Conservation (phyloP, 768 basidiomycete species). For the Hygrophoropsis aurantiaca region DNA sequence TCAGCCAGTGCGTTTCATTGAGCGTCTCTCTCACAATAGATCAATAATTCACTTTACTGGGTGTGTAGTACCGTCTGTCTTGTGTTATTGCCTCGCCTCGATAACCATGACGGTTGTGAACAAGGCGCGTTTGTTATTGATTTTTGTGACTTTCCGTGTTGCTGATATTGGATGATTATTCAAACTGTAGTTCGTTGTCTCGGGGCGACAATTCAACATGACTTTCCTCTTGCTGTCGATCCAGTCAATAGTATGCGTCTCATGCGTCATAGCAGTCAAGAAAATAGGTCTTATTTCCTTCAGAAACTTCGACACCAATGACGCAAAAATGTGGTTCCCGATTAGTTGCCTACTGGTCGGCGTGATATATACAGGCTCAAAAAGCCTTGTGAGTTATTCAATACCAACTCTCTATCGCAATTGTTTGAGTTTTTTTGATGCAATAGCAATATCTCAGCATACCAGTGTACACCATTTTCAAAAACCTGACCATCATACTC, state of each 20-base stretch:
- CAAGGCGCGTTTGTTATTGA: slow-evolving; percentile 53
- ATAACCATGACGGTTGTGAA: slow-evolving; percentile 98
- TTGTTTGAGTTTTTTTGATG: neutral
- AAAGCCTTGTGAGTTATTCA: slow-evolving; percentile 77
- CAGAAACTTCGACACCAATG: slow-evolving; percentile 75
- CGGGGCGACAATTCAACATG: slow-evolving; percentile 92
- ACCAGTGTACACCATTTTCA: slow-evolving; percentile 99
- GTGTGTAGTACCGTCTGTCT: slow-evolving; percentile 70
- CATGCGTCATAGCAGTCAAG: slow-evolving; percentile 75
- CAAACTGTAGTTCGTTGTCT: slow-evolving; percentile 80
- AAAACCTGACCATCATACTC: slow-evolving; percentile 98
- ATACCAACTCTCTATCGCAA: neutral
- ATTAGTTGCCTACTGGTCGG: slow-evolving; percentile 88
- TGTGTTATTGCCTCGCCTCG: slow-evolving; percentile 88
- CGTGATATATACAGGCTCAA: slow-evolving; percentile 98
- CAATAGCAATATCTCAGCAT: slow-evolving; percentile 92
- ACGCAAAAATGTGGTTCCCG: slow-evolving; percentile 93
- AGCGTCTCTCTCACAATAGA: neutral
- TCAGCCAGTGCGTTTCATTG: slow-evolving; percentile 18
- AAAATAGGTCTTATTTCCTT: slow-evolving; percentile 78
- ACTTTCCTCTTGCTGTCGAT: slow-evolving; percentile 92
- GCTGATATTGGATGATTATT: too few species aligned
- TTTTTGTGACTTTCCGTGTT: neutral
- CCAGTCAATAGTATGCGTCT: slow-evolving; percentile 85
- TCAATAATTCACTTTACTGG: neutral